Percentiles rank a stretch among this genome's conserved stretches.
phyloP scores from a whole-genome alignment of 1,284 basidiomycete genomes.

The Pyrrhoderma noxium region DNA sequence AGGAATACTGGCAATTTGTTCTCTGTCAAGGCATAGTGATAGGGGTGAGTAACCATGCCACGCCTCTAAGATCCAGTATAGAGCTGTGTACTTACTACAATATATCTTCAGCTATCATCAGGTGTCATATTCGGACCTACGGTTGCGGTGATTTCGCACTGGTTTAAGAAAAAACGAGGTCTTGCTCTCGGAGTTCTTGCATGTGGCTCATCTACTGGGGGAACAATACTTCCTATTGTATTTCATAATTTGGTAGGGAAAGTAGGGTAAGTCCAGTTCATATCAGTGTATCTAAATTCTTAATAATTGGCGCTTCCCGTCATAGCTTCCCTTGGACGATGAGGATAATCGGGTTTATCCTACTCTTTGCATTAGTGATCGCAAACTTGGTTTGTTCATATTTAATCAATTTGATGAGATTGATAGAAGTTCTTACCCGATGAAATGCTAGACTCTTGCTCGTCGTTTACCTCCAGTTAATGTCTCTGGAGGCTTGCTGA shows the following conservation, averaged over 20 bases:
- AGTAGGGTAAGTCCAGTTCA: conserved; percentile 34
- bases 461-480: conserved; percentile 25
- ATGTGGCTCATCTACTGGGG: conserved; percentile 38
- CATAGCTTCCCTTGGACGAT: conserved; percentile 26
- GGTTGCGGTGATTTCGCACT: conserved; percentile 41
- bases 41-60: conserved; percentile 33
- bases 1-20: conserved; percentile 52
- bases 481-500: conserved; percentile 25
- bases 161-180: conserved; percentile 40
- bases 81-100: conserved; percentile 11
- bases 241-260: conserved; percentile 36
- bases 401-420: not conserved
- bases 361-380: conserved; percentile 21
- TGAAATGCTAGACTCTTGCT: conserved; percentile 20
- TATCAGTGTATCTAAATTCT: not conserved
- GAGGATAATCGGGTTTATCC: conserved; percentile 26
- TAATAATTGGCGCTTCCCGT: not conserved
- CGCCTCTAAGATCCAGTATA: conserved; percentile 22
- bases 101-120: conserved; percentile 29
- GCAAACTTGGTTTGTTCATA: conserved; percentile 22
- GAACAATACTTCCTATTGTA: conserved; percentile 37
- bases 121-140: conserved; percentile 45
- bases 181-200: conserved; percentile 37
- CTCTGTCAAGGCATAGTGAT: conserved; percentile 47
- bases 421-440: not conserved